Evolutionary conservation across 2,329 filamentous ascomycete species (phyloP).

Genomic region (Alternaria ethzedia): DNA sequence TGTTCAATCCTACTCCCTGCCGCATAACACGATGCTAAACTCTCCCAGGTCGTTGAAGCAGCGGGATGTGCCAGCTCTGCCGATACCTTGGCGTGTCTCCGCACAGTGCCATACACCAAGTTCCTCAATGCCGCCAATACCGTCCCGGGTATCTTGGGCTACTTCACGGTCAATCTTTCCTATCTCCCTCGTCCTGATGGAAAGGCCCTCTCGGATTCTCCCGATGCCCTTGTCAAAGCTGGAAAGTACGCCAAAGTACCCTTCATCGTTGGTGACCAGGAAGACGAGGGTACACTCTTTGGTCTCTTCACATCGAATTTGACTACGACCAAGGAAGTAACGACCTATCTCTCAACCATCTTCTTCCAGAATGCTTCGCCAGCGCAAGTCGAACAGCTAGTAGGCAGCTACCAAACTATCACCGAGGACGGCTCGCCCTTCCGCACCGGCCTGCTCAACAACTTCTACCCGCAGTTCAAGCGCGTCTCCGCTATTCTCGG

Average conservation of each 20-base stretch:
- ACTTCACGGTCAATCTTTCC: slow-evolving; percentile 71
- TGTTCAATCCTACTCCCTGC: not conserved
- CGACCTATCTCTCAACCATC: slow-evolving; percentile 66
- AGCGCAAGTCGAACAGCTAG: slow-evolving; percentile 61
- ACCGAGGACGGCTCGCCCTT: slow-evolving; percentile 71
- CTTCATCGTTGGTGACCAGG: slow-evolving; percentile 74
- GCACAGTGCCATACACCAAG: slow-evolving; percentile 53
- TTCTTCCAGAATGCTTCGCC: slow-evolving; percentile 66
- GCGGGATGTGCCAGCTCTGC: slow-evolving; percentile 54
- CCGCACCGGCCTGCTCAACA: slow-evolving; percentile 71
- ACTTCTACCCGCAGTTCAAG: slow-evolving; percentile 78
- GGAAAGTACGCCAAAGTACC: slow-evolving; percentile 67
- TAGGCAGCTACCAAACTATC: slow-evolving; percentile 67
- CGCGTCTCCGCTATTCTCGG: slow-evolving; percentile 76
- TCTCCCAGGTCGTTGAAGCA: slow-evolving; percentile 54
- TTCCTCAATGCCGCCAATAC: slow-evolving; percentile 71
- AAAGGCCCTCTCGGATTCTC: slow-evolving; percentile 64
- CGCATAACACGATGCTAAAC: slow-evolving; percentile 60
- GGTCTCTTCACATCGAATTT: slow-evolving; percentile 73
- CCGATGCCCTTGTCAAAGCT: slow-evolving; percentile 62
- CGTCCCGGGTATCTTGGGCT: slow-evolving; percentile 71
- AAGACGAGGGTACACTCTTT: slow-evolving; percentile 82
- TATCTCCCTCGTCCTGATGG: slow-evolving; percentile 79
- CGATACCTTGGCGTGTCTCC: slow-evolving; percentile 58
- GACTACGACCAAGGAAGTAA: slow-evolving; percentile 64